Percentiles rank a stretch among this genome's conserved stretches.
phyloP scores from a whole-genome alignment of 1,284 basidiomycete genomes.

The Stygiomarasmius scandens region DNA sequence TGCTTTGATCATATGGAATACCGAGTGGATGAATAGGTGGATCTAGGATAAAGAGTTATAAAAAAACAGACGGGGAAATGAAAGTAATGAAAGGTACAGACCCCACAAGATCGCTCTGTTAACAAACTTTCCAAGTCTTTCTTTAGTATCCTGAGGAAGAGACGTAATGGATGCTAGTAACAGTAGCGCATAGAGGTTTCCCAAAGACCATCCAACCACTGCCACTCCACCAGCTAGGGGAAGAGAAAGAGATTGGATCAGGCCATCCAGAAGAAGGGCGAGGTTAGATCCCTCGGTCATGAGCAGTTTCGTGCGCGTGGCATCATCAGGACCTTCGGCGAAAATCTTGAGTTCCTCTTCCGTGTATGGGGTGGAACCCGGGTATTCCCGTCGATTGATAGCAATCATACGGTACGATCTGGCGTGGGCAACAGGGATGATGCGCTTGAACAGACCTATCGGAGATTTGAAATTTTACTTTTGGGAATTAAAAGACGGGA shows the following conservation, averaged over 20 bases:
- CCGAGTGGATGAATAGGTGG: constrained; percentile 16
- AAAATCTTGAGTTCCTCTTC: constrained; percentile 16
- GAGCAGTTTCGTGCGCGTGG: constrained; percentile 11
- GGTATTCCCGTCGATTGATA: constrained; percentile 21
- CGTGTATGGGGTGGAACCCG: constrained; percentile 20
- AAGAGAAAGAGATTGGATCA: constrained; percentile 15
- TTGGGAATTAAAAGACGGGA: neutral
- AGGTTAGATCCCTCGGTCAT: constrained; percentile 13
- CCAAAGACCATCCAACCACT: constrained; percentile 21
- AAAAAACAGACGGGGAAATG: neutral
- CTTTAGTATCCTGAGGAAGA: neutral
- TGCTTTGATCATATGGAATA: neutral
- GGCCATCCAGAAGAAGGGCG: constrained; percentile 11
- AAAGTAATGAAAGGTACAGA: neutral
- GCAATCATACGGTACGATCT: constrained; percentile 13
- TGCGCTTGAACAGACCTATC: neutral
- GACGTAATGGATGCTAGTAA: constrained; percentile 14
- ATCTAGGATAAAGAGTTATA: constrained; percentile 8
- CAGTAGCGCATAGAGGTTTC: constrained; percentile 11
- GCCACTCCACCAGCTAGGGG: constrained; percentile 6
- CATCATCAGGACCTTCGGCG: constrained; percentile 5
- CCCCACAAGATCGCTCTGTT: constrained; percentile 16
- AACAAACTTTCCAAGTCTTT: constrained; percentile 5
- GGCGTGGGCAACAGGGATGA: neutral
- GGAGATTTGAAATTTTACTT: no score